These are phyloP conservation scores for Piper longum DNA, from an alignment of 164 flowering plant genomes.

Conservation along the genomic window DNA sequence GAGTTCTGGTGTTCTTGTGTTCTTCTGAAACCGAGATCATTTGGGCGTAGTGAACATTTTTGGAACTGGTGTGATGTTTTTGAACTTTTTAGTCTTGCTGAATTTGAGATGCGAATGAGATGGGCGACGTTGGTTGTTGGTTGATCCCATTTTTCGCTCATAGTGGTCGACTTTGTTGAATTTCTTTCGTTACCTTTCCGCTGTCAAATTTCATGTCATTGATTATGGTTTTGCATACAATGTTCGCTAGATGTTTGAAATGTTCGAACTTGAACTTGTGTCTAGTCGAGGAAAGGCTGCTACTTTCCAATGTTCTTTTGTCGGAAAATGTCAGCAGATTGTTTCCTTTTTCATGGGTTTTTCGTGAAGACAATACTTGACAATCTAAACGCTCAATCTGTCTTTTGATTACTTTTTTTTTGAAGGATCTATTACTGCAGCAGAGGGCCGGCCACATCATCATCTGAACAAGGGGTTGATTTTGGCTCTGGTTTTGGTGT, in stretches of 20 bases:
- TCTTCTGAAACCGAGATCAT: no score
- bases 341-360: not conserved
- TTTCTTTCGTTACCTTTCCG: no score
- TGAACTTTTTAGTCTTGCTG: not conserved
- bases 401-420: not conserved
- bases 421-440: slow-evolving; percentile 1
- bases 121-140: not conserved
- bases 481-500: slow-evolving; percentile 12
- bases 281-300: not conserved
- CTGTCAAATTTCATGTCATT: not conserved
- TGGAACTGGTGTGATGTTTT: no score
- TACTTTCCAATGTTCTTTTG: not conserved
- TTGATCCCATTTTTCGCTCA: no score
- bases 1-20: not conserved
- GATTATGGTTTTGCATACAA: no score
- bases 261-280: no score
- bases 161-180: no score
- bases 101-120: not conserved
- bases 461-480: slow-evolving; percentile 13
- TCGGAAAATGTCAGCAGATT: not conserved
- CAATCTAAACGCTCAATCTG: not conserved
- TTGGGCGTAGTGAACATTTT: no score
- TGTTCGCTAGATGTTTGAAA: no score
- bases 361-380: not conserved
- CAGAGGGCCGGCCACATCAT: slow-evolving; percentile 4